Conservation (phyloP, 1,284 basidiomycete genomes). For the Schizophyllum amplum region DNA sequence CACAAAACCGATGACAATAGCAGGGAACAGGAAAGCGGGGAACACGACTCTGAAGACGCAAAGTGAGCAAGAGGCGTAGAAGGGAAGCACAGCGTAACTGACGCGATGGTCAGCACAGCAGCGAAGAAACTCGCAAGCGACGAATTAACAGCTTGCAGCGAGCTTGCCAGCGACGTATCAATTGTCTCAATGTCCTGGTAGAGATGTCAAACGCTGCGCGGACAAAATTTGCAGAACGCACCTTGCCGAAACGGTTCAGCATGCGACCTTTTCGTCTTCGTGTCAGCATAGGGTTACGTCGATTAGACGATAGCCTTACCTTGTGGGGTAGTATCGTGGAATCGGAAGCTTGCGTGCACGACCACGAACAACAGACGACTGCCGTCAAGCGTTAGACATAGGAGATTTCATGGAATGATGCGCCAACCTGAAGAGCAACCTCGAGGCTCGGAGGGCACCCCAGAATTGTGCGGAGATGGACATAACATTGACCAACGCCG, state of each 20-base stretch:
- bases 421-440: conserved; percentile 11
- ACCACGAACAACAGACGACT: conserved; percentile 10
- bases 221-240: background rate
- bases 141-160: conserved; percentile 65
- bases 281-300: background rate
- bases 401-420: background rate
- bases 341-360: conserved; percentile 18
- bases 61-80: conserved; percentile 1
- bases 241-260: conserved; percentile 10
- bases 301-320: conserved; percentile 1
- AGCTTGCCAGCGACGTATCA: conserved; percentile 61
- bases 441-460: conserved; percentile 12
- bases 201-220: background rate
- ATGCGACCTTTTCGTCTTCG: conserved; percentile 7
- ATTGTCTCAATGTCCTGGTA: conserved; percentile 70
- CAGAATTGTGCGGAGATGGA: conserved; percentile 9
- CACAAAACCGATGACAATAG: conserved; percentile 51
- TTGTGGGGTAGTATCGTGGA: conserved; percentile 33
- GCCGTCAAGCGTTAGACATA: background rate
- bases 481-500: conserved; percentile 3
- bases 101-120: conserved; percentile 57
- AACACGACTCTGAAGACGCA: conserved; percentile 48
- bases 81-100: conserved; percentile 15
- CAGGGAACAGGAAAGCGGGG: conserved; percentile 68
- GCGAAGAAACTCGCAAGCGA: conserved; percentile 68